These are phyloP conservation scores for Ramalina intermedia DNA, from an alignment of 495 filamentous ascomycete species.

Conservation along the genomic window DNA sequence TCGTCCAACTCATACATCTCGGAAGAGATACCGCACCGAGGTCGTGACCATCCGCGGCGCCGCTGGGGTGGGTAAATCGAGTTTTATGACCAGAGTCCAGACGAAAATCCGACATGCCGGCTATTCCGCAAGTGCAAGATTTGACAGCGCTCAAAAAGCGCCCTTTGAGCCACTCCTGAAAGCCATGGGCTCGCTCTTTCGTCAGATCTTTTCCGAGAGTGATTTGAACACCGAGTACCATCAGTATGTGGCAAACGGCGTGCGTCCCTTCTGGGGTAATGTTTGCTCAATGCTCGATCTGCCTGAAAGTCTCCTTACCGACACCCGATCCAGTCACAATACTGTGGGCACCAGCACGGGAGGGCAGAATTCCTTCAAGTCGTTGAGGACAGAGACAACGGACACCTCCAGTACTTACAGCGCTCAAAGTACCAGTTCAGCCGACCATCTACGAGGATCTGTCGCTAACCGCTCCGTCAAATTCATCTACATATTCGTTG, in stretches of 20 bases:
- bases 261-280: slow-evolving; percentile 63
- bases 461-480: slow-evolving; percentile 62
- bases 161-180: slow-evolving; percentile 76
- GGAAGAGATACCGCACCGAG: slow-evolving; percentile 56
- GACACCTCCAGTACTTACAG: slow-evolving; percentile 2
- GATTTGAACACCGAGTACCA: slow-evolving; percentile 78
- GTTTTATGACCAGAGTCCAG: slow-evolving; percentile 64
- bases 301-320: slow-evolving; percentile 51
- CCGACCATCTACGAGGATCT: slow-evolving; percentile 48
- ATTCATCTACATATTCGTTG: slow-evolving; percentile 69
- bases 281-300: slow-evolving; percentile 65
- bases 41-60: slow-evolving; percentile 63
- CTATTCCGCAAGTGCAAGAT: slow-evolving; percentile 73
- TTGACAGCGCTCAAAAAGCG: slow-evolving; percentile 64
- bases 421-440: background rate
- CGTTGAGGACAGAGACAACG: slow-evolving; percentile 6
- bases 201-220: slow-evolving; percentile 82
- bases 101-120: slow-evolving; percentile 55
- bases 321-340: slow-evolving; percentile 3
- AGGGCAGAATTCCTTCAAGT: slow-evolving; percentile 5
- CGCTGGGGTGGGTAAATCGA: slow-evolving; percentile 72
- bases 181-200: slow-evolving; percentile 66
- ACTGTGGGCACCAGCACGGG: background rate
- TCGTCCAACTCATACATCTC: slow-evolving; percentile 39
- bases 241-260: slow-evolving; percentile 51